These are phyloP conservation scores for Gymnopilus junonius DNA, from an alignment of 768 basidiomycete genomes.

Conservation along the genomic window DNA sequence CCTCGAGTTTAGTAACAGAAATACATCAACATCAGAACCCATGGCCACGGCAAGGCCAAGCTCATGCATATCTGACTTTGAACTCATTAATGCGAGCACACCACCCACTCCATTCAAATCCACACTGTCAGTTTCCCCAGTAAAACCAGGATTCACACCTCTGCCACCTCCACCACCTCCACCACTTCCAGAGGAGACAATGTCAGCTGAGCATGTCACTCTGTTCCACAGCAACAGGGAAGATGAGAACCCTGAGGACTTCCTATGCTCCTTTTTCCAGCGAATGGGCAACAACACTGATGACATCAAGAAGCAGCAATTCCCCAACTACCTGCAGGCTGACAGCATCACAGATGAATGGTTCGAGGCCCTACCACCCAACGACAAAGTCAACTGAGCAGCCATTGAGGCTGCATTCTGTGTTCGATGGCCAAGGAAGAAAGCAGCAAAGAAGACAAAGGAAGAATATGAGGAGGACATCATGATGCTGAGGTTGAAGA, in stretches of 20 bases:
- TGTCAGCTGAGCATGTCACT: neutral
- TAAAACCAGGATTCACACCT: neutral
- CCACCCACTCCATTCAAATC: conserved; percentile 1
- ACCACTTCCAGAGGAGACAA: neutral
- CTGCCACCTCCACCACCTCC: neutral
- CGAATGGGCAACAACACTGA: neutral
- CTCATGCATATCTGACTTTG: neutral
- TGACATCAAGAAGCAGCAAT: neutral
- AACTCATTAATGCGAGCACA: neutral
- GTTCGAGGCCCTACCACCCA: neutral
- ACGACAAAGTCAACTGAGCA: neutral
- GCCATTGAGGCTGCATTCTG: neutral
- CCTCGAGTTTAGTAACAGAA: neutral
- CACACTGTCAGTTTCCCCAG: neutral
- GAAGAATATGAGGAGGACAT: conserved; percentile 2
- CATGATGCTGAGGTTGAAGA: neutral
- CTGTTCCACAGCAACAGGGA: conserved; percentile 10
- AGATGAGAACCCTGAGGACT: conserved; percentile 6
- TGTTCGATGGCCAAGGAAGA: neutral
- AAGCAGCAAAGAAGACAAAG: neutral
- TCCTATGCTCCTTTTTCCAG: neutral
- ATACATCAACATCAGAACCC: neutral
- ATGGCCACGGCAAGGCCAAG: neutral
- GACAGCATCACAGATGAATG: conserved; percentile 1
- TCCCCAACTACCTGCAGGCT: conserved; percentile 3